A percentile compares a stretch with the other conserved stretches of the same genome.
Conservation (phyloP, 768 basidiomycete species). For the Mycena vulgaris region DNA sequence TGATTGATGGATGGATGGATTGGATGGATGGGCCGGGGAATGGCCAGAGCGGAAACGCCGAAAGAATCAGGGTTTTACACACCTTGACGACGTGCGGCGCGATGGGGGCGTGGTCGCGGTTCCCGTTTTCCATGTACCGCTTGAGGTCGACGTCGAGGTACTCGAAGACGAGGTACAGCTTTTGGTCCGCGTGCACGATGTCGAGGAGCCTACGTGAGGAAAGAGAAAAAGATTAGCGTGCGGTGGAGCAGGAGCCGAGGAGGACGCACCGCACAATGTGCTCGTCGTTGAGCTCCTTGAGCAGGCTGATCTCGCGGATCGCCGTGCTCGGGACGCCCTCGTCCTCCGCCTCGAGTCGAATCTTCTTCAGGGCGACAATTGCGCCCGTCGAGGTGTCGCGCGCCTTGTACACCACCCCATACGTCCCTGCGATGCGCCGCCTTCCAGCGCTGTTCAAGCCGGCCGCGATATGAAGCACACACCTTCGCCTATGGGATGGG, state of each 20-base stretch:
- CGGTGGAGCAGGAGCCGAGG: not conserved
- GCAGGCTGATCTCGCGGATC: slow-evolving; percentile 96
- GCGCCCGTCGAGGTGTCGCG: slow-evolving; percentile 82
- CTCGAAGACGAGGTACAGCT: slow-evolving; percentile 98
- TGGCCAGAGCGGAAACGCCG: slow-evolving; percentile 1
- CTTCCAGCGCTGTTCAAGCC: not conserved
- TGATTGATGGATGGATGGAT: slow-evolving; percentile 12
- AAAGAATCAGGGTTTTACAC: slow-evolving; percentile 45
- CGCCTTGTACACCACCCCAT: slow-evolving; percentile 99
- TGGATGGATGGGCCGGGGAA: not conserved
- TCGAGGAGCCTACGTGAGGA: slow-evolving; percentile 81
- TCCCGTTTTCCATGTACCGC: slow-evolving; percentile 94
- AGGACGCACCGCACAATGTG: slow-evolving; percentile 89
- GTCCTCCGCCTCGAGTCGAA: slow-evolving; percentile 97
- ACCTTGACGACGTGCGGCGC: slow-evolving; percentile 87
- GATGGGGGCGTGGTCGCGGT: slow-evolving; percentile 80
- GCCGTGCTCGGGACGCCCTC: slow-evolving; percentile 99
- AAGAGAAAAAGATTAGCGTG: slow-evolving; percentile 11
- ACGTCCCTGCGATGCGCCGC: slow-evolving; percentile 77
- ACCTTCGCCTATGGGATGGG: slow-evolving; percentile 60
- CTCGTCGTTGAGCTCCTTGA: slow-evolving; percentile 97
- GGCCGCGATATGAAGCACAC: not conserved
- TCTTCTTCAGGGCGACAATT: slow-evolving; percentile 98
- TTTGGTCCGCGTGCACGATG: slow-evolving; percentile 97
- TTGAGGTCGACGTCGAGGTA: slow-evolving; percentile 98